Evolutionary conservation across 2,329 filamentous ascomycete genomes (phyloP).

Genomic region (Ceratocystis destructans): DNA sequence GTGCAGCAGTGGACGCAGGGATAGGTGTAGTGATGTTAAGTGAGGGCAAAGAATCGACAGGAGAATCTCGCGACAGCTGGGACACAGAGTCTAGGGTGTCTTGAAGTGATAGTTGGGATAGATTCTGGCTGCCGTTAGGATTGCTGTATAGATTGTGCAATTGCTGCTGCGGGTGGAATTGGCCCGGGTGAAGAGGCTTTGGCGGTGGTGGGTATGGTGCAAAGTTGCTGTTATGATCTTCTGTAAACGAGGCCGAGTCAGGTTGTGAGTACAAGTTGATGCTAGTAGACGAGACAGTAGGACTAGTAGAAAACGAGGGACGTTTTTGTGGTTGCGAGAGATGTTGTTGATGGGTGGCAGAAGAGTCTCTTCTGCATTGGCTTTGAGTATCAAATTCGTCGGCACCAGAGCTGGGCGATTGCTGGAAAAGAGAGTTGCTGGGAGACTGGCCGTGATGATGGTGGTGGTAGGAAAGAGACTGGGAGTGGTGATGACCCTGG

Average conservation of each 20-base stretch:
- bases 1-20: slow-evolving; percentile 26
- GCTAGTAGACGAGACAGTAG: slow-evolving; percentile 5
- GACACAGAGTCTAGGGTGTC: slow-evolving; percentile 47
- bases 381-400: slow-evolving; percentile 29
- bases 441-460: slow-evolving; percentile 19
- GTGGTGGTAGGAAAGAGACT: slow-evolving; percentile 21
- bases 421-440: slow-evolving; percentile 6
- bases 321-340: slow-evolving; percentile 27
- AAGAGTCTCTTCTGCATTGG: slow-evolving; percentile 15
- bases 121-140: slow-evolving; percentile 18
- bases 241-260: slow-evolving; percentile 14
- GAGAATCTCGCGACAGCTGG: slow-evolving; percentile 49
- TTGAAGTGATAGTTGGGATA: slow-evolving; percentile 20
- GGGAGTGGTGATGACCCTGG: slow-evolving; percentile 31
- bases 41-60: slow-evolving; percentile 34
- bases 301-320: slow-evolving; percentile 9
- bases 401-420: slow-evolving; percentile 28
- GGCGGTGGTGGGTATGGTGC: slow-evolving; percentile 20
- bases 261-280: slow-evolving; percentile 6
- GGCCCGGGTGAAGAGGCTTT: slow-evolving; percentile 29
- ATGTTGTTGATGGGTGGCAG: slow-evolving; percentile 25
- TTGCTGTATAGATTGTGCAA: slow-evolving; percentile 17
- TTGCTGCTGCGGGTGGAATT: slow-evolving; percentile 26
- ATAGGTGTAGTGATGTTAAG: slow-evolving; percentile 25
- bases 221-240: slow-evolving; percentile 15